phyloP scores from a whole-genome alignment of 495 filamentous ascomycete genomes.

The Daldinia childiae region DNA sequence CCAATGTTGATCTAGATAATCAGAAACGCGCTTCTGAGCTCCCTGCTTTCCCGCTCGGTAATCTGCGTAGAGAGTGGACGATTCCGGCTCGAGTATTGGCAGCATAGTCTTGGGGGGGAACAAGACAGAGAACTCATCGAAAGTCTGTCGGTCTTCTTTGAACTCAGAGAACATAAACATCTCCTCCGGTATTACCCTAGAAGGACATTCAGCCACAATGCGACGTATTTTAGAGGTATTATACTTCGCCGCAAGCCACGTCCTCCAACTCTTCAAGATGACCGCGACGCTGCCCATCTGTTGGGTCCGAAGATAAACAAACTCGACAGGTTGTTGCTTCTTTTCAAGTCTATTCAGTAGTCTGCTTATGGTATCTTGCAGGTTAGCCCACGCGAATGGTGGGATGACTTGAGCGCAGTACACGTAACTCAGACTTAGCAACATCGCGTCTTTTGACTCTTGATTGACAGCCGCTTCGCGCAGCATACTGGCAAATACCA shows the following conservation, averaged over 20 bases:
- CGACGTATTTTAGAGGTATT: conserved; percentile 30
- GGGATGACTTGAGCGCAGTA: conserved; percentile 44
- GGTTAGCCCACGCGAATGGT: conserved; percentile 36
- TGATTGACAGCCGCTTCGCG: conserved; percentile 9
- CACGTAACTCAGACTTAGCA: conserved; percentile 42
- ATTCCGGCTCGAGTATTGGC: conserved; percentile 31
- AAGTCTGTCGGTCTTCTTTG: conserved; percentile 38
- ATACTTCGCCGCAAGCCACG: conserved; percentile 24
- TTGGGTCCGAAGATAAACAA: conserved; percentile 28
- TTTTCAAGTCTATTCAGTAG: conserved; percentile 24
- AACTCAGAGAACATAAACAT: not conserved
- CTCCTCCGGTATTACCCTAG: not conserved
- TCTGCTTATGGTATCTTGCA: conserved; percentile 38
- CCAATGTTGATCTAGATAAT: conserved; percentile 46
- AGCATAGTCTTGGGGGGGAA: conserved; percentile 41
- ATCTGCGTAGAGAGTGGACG: conserved; percentile 34
- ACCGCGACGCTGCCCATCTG: conserved; percentile 15
- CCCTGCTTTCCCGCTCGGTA: conserved; percentile 14
- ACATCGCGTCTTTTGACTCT: conserved; percentile 12
- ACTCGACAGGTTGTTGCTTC: conserved; percentile 17
- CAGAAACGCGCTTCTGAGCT: conserved; percentile 25
- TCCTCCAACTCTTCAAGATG: conserved; percentile 30
- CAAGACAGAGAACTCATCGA: conserved; percentile 42
- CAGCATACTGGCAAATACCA: conserved; percentile 44
- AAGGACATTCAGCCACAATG: not conserved